A percentile compares a stretch with the other conserved stretches of the same genome.
These are phyloP conservation scores for Trametes cubensis DNA, from an alignment of 768 basidiomycete species.

Conservation along the genomic window DNA sequence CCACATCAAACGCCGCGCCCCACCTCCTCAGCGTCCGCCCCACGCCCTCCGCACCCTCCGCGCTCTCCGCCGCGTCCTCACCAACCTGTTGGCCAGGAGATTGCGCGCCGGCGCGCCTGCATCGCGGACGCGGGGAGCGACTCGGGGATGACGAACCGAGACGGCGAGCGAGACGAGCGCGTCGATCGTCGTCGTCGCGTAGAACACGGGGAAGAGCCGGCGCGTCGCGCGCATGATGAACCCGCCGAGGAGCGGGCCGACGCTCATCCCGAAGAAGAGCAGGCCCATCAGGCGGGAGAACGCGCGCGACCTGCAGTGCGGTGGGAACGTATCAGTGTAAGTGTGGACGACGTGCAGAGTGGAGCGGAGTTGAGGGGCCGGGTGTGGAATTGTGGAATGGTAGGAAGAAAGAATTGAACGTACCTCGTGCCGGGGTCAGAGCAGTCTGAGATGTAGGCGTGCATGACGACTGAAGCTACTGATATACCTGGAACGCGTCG, in stretches of 20 bases:
- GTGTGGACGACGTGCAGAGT: neutral
- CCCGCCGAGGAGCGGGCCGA: conserved; percentile 76
- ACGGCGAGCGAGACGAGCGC: conserved; percentile 49
- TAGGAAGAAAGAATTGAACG: conserved; percentile 2
- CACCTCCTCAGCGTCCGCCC: conserved; percentile 44
- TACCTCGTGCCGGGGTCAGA: conserved; percentile 58
- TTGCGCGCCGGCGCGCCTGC: conserved; percentile 34
- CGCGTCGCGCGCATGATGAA: conserved; percentile 62
- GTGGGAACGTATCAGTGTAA: neutral
- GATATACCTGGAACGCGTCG: conserved; percentile 11
- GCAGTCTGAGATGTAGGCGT: conserved; percentile 75
- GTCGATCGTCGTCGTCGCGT: conserved; percentile 56
- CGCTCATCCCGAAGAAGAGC: conserved; percentile 68
- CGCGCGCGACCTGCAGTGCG: conserved; percentile 52
- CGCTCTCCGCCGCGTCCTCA: no score
- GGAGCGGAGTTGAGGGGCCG: no score
- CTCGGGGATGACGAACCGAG: conserved; percentile 73
- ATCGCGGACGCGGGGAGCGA: conserved; percentile 61
- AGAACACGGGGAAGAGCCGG: conserved; percentile 70
- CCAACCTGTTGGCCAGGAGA: neutral
- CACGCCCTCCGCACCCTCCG: no score
- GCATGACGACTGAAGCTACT: conserved; percentile 48
- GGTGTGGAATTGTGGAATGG: no score
- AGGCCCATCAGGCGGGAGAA: conserved; percentile 72
- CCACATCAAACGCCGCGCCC: conserved; percentile 52